Evolutionary conservation across 2,329 filamentous ascomycete genomes (phyloP).

Genomic region (Raffaelea arxii): DNA sequence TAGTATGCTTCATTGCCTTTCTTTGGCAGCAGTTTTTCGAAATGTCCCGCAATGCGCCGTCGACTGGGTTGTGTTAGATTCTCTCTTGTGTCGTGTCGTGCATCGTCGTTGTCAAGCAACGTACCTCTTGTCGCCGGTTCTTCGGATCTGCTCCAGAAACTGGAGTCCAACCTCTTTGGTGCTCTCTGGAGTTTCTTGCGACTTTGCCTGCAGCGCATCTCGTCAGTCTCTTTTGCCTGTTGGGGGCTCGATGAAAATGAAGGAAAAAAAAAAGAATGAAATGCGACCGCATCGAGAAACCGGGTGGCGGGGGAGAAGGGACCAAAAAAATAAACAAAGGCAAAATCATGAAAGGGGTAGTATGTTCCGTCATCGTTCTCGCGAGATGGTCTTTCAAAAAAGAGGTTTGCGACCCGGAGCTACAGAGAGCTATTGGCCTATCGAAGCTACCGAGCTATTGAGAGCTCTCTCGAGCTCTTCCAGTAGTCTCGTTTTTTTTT

Average conservation of each 20-base stretch:
- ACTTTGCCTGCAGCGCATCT: constrained; percentile 21
- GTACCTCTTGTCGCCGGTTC: constrained; percentile 74
- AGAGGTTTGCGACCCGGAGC: no score
- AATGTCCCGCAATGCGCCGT: constrained; percentile 63
- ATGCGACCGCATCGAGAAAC: not conserved
- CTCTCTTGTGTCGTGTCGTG: not conserved
- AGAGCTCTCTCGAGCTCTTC: not conserved
- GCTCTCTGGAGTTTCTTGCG: constrained; percentile 54
- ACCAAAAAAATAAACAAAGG: not conserved
- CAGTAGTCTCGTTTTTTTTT: no score
- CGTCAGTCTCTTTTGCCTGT: constrained; percentile 3
- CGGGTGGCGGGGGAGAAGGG: not conserved
- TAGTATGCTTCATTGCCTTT: constrained; percentile 66
- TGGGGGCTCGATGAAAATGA: no score
- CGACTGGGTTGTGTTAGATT: constrained; percentile 38
- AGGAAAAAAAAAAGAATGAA: not conserved
- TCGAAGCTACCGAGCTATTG: not conserved
- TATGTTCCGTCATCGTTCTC: not conserved
- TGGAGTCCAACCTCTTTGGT: constrained; percentile 62
- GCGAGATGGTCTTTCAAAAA: no score
- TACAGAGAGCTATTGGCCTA: not conserved
- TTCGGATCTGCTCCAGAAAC: constrained; percentile 66
- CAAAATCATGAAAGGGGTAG: not conserved
- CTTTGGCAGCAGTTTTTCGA: constrained; percentile 60
- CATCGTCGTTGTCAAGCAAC: constrained; percentile 17